Base-by-base conservation (phyloP, 2,329 filamentous ascomycete genomes). In the Camillea tinctor region DNA sequence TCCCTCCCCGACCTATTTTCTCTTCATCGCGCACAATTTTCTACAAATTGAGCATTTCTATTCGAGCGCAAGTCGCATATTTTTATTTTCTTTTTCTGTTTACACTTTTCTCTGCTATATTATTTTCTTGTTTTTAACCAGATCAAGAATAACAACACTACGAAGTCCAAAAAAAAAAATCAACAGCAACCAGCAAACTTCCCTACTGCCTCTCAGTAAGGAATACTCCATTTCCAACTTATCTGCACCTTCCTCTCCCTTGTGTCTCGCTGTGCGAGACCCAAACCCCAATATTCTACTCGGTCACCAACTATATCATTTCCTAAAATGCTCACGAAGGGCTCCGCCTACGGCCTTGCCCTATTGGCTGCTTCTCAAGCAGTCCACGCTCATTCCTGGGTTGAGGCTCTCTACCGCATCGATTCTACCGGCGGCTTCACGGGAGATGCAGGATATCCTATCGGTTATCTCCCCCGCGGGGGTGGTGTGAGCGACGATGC, bases 401-500 rank as follows among this genome's bases (percentile, higher is more conserved):
- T 94, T 53, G 93, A 97, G 76, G 81, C 88, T 69, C 80, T 94
- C 54, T 84, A 81, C 63, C 85, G 87, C 59, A 87, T 97, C 72
- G 85, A 87, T 56, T 74, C 84, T 24, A 90, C 92, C 68, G 93
- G 93, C 57, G 86, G 86, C 36, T 92, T 93, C 72, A 79, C 88
- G 20, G 90, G 90, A 24, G 74, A 82, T 7, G 79, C 84, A 22
- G 94, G 94, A 30, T 97, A 88, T 72, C 79, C 89, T n/a, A 88
- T 93, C 64, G 88, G 87, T 52, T 92, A 87, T 70, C 74, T 87
- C 17, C 75, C 82, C 30, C 86, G 91, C 62, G 73, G 79, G 48
- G 75, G 82, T 7, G 80, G 76, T 9, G 90, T 85, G 74, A 78
- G 71, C 60, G 89, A 92, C 68, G 71, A 74, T 30, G 72, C 76